phyloP scores from a whole-genome alignment of 106 monocot genomes.

The Hemerocallis citrina region DNA sequence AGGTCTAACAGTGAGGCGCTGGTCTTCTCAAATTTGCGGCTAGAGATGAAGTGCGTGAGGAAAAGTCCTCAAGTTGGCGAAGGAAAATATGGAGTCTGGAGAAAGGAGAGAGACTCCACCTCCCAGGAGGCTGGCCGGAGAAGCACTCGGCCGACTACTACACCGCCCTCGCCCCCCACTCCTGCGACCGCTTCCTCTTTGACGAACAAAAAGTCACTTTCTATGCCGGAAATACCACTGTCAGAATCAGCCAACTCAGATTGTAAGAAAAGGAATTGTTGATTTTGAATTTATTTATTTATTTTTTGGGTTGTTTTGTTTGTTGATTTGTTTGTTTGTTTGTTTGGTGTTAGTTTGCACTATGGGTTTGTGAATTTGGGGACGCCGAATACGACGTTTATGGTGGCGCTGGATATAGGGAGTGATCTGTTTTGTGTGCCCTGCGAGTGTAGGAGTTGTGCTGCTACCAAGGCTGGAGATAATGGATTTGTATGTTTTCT shows the following conservation, averaged over 20 bases:
- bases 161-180: constrained; percentile 34
- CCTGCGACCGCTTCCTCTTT: constrained; percentile 24
- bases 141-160: constrained; percentile 38
- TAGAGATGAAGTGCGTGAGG: too few relatives aligned
- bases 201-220: constrained; percentile 21
- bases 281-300: not conserved
- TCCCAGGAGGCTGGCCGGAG: constrained; percentile 26
- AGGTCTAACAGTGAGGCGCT: too few relatives aligned
- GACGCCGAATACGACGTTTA: constrained; percentile 55
- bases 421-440: constrained; percentile 93
- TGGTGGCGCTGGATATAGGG: constrained; percentile 89
- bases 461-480: constrained; percentile 19
- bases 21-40: too few relatives aligned
- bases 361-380: constrained; percentile 67
- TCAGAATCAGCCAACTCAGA: constrained; percentile 41
- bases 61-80: too few relatives aligned
- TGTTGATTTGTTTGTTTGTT: not conserved
- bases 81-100: too few relatives aligned
- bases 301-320: not conserved
- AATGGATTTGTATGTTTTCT: constrained; percentile 27
- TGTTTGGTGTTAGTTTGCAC: constrained; percentile 48
- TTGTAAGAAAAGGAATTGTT: constrained; percentile 29
- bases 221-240: constrained; percentile 37
- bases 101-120: too few relatives aligned
- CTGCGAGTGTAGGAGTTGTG: constrained; percentile 65